Percentiles rank a stretch among this genome's conserved stretches.
Conservation (phyloP, 495 filamentous ascomycete genomes). For the Annulohypoxylon maeteangense region DNA sequence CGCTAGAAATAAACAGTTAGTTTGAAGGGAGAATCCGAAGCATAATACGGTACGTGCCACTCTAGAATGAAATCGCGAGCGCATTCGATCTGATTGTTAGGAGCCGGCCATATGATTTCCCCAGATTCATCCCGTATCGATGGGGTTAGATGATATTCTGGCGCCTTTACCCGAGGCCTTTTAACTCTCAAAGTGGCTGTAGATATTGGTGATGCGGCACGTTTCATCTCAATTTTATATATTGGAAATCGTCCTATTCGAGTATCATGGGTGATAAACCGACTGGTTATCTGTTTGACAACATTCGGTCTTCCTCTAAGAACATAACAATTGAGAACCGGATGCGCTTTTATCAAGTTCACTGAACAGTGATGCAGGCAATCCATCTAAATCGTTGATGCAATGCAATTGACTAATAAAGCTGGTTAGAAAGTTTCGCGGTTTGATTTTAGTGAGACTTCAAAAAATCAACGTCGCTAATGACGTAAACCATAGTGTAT, state of each 20-base stretch:
- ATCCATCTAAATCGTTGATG: not conserved
- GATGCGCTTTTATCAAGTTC: conserved; percentile 15
- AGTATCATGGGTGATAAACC: not conserved
- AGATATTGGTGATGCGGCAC: conserved; percentile 37
- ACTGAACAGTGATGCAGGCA: not conserved
- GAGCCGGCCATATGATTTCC: conserved; percentile 65
- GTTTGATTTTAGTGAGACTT: not conserved
- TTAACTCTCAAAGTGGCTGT: conserved; percentile 38
- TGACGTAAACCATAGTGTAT: conserved; percentile 38
- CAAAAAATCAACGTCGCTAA: not conserved
- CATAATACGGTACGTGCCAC: conserved; percentile 56
- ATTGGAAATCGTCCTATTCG: not conserved
- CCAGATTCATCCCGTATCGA: conserved; percentile 54
- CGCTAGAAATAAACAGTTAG: conserved; percentile 29
- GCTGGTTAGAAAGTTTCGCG: not conserved
- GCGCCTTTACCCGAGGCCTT: conserved; percentile 36
- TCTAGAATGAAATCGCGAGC: conserved; percentile 59
- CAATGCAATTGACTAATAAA: not conserved
- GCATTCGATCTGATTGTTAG: conserved; percentile 55
- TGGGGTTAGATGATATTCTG: conserved; percentile 54
- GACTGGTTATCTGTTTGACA: conserved; percentile 1
- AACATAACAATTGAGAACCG: not conserved
- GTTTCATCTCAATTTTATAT: conserved; percentile 38
- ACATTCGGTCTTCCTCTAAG: not conserved
- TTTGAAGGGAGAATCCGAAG: not conserved